phyloP scores from a whole-genome alignment of 2,329 filamentous ascomycete species.

The Madurella mycetomatis region DNA sequence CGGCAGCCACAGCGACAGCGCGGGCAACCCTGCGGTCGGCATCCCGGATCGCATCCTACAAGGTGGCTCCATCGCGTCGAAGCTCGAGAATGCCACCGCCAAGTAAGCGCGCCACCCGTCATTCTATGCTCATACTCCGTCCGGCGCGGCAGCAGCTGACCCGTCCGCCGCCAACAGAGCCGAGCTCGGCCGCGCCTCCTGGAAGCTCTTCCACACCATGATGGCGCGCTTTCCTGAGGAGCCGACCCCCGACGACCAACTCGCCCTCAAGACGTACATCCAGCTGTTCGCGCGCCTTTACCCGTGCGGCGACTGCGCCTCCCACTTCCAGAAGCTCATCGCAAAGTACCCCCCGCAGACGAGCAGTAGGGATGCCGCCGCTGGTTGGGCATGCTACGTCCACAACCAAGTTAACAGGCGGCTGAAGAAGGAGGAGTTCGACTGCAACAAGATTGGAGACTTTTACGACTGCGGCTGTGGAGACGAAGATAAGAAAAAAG shows the following conservation, averaged over 20 bases:
- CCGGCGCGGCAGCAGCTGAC: background rate
- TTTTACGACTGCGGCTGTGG: constrained; percentile 70
- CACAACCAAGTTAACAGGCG: constrained; percentile 65
- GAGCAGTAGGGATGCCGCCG: constrained; percentile 57
- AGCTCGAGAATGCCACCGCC: constrained; percentile 74
- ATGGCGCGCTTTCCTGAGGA: constrained; percentile 65
- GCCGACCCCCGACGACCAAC: constrained; percentile 57
- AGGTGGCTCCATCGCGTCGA: constrained; percentile 71
- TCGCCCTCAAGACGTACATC: constrained; percentile 61
- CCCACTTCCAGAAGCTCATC: constrained; percentile 61
- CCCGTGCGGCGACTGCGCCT: constrained; percentile 65
- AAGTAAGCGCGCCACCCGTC: constrained; percentile 49
- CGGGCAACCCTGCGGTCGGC: constrained; percentile 32
- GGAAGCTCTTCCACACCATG: constrained; percentile 69
- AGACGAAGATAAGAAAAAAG: constrained; percentile 52
- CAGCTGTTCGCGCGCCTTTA: constrained; percentile 65
- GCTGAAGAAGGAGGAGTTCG: constrained; percentile 57
- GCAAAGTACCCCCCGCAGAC: constrained; percentile 62
- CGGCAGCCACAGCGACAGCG: constrained; percentile 12
- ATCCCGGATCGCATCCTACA: constrained; percentile 50
- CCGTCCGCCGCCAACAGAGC: constrained; percentile 37
- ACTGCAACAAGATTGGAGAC: constrained; percentile 64
- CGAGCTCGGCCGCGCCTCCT: constrained; percentile 63
- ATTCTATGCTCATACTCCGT: constrained; percentile 1
- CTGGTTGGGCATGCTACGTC: constrained; percentile 63